These are phyloP conservation scores for Cladosporium cucumerinum DNA, from an alignment of 2,329 filamentous ascomycete genomes.

Conservation along the genomic window DNA sequence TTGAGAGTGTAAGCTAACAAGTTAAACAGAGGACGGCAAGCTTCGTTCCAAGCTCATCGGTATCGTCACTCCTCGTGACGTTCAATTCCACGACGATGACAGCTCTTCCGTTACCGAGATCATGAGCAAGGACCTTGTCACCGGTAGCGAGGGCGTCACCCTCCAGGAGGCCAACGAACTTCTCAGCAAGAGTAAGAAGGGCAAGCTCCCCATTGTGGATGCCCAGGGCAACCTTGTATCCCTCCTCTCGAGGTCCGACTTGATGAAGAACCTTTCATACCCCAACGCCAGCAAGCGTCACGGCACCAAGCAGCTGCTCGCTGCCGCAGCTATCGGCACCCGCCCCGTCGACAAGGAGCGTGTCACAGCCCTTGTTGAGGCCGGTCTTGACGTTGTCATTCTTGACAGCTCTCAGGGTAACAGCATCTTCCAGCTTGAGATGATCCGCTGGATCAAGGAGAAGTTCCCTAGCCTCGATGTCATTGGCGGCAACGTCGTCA, in stretches of 20 bases:
- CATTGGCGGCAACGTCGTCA: slow-evolving; percentile 98
- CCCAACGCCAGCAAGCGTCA: slow-evolving; percentile 94
- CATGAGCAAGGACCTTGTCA: slow-evolving; percentile 94
- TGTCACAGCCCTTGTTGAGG: slow-evolving; percentile 83
- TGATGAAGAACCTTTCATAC: slow-evolving; percentile 98
- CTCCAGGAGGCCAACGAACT: slow-evolving; percentile 89
- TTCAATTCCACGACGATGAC: slow-evolving; percentile 85
- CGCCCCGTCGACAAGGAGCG: slow-evolving; percentile 87
- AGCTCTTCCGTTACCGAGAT: slow-evolving; percentile 74
- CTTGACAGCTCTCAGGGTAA: slow-evolving; percentile 97
- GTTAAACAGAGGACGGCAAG: slow-evolving; percentile 72
- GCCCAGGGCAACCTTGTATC: slow-evolving; percentile 59
- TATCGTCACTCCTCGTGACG: slow-evolving; percentile 96
- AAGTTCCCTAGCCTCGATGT: slow-evolving; percentile 85
- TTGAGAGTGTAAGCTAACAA: slow-evolving; percentile 12
- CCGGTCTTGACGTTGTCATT: slow-evolving; percentile 90
- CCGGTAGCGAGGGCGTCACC: slow-evolving; percentile 76
- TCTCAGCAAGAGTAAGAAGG: slow-evolving; percentile 94
- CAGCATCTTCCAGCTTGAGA: slow-evolving; percentile 97
- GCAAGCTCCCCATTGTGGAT: slow-evolving; percentile 56
- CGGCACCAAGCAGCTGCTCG: slow-evolving; percentile 95
- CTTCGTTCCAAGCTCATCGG: slow-evolving; percentile 94
- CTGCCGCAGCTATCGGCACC: slow-evolving; percentile 92
- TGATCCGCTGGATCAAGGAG: slow-evolving; percentile 94
- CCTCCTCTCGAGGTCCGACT: slow-evolving; percentile 86